Evolutionary conservation across 805 yeast species (phyloP).

Genomic region (Cyberlindnera euphorbiiphila): DNA sequence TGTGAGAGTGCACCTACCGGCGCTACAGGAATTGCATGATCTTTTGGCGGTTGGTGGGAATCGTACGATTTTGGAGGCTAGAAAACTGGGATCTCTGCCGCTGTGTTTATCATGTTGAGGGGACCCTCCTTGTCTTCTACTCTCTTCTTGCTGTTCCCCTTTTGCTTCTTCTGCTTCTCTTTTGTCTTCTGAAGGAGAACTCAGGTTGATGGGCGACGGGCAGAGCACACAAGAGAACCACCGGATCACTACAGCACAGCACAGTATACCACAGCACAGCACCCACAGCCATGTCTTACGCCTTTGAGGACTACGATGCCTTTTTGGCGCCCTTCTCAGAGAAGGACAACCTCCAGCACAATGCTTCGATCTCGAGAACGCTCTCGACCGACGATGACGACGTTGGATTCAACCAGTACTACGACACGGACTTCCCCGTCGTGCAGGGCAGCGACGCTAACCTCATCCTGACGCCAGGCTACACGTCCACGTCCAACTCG

Average conservation of each 20-base stretch:
- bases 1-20: constrained; percentile 2
- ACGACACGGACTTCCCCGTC: constrained; percentile 1
- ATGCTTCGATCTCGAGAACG: constrained; percentile 16
- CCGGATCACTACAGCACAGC: too few relatives aligned
- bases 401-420: constrained; percentile 4
- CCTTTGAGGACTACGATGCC: constrained; percentile 32
- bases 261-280: too few relatives aligned
- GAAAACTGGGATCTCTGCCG: constrained; percentile 4
- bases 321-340: constrained; percentile 25
- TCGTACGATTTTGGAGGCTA: constrained; percentile 12
- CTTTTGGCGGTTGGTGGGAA: constrained; percentile 4
- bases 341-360: constrained; percentile 16
- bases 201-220: not conserved
- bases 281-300: constrained; percentile 23
- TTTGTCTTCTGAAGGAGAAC: not conserved
- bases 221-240: too few relatives aligned
- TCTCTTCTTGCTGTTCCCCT: too few relatives aligned
- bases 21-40: constrained; percentile 21
- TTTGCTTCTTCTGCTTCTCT: too few relatives aligned
- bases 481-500: constrained; percentile 14
- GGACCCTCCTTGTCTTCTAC: too few relatives aligned
- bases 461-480: constrained; percentile 15
- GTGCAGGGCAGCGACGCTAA: too few relatives aligned
- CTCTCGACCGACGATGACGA: constrained; percentile 15
- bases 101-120: not conserved